Conservation (phyloP, 176 grass and related monocot genomes). For the Secale cereale region DNA sequence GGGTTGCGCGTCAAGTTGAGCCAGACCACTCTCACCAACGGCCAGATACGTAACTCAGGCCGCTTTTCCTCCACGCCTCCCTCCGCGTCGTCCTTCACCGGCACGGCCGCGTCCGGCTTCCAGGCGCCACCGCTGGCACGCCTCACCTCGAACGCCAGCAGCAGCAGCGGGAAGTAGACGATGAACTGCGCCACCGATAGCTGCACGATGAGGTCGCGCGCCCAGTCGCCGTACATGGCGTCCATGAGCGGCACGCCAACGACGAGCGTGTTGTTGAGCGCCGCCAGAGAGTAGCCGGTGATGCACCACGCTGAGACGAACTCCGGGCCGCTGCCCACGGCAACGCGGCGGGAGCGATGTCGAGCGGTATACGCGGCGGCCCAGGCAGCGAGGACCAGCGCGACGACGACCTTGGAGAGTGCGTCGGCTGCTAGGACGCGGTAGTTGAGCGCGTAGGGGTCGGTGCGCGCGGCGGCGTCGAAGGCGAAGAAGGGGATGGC, state of each 20-base stretch:
- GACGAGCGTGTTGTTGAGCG: conserved; percentile 78
- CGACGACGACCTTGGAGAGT: conserved; percentile 52
- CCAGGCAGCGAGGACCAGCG: conserved; percentile 38
- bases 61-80: neutral
- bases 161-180: conserved; percentile 43
- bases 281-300: conserved; percentile 67
- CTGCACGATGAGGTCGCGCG: conserved; percentile 80
- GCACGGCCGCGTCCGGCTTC: neutral
- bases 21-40: neutral
- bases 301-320: conserved; percentile 38
- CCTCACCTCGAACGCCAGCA: conserved; percentile 64
- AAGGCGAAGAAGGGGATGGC: conserved; percentile 78
- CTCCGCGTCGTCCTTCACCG: conserved; percentile 10
- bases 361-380: neutral
- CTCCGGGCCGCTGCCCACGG: neutral
- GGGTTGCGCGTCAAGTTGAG: neutral
- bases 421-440: conserved; percentile 67
- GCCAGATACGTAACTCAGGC: neutral
- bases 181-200: conserved; percentile 64
- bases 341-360: neutral
- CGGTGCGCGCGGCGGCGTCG: conserved; percentile 52
- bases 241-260: conserved; percentile 74
- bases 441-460: conserved; percentile 47
- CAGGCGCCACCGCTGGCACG: neutral
- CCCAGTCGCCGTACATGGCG: conserved; percentile 92